These are phyloP conservation scores for Anthracocystis panici-leucophaei DNA, from an alignment of 1,284 basidiomycete species.

Conservation along the genomic window DNA sequence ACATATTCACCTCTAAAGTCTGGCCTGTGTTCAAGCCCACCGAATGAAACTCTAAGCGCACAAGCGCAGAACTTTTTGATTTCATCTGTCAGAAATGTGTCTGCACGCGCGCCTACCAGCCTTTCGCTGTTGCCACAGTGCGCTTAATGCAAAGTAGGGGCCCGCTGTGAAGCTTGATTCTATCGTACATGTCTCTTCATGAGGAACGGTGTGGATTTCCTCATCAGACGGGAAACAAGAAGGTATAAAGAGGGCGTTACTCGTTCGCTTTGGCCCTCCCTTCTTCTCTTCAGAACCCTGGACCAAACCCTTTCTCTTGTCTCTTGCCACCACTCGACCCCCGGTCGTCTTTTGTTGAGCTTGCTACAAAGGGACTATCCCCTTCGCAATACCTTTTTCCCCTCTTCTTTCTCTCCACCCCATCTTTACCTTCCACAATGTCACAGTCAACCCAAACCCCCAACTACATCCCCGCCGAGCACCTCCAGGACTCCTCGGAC, in stretches of 20 bases:
- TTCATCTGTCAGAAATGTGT: too few species aligned
- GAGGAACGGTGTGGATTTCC: too few species aligned
- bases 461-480: constrained; percentile 48
- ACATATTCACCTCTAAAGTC: too few species aligned
- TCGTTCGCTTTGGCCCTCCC: neutral
- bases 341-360: too few species aligned
- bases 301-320: neutral
- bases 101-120: too few species aligned
- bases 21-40: neutral
- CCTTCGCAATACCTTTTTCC: neutral
- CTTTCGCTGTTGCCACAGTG: too few species aligned
- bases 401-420: neutral
- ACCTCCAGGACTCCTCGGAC: constrained; percentile 38
- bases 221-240: too few species aligned
- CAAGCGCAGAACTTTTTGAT: too few species aligned
- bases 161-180: too few species aligned
- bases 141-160: neutral
- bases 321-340: neutral
- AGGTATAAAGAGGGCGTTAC: too few species aligned
- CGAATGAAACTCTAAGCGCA: too few species aligned
- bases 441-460: constrained; percentile 27
- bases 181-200: too few species aligned
- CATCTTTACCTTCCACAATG: constrained; percentile 28
- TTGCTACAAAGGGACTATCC: neutral
- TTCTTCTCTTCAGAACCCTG: neutral